These are phyloP conservation scores for Fusarium decemcellulare DNA, from an alignment of 2,329 filamentous ascomycete species.

Conservation along the genomic window DNA sequence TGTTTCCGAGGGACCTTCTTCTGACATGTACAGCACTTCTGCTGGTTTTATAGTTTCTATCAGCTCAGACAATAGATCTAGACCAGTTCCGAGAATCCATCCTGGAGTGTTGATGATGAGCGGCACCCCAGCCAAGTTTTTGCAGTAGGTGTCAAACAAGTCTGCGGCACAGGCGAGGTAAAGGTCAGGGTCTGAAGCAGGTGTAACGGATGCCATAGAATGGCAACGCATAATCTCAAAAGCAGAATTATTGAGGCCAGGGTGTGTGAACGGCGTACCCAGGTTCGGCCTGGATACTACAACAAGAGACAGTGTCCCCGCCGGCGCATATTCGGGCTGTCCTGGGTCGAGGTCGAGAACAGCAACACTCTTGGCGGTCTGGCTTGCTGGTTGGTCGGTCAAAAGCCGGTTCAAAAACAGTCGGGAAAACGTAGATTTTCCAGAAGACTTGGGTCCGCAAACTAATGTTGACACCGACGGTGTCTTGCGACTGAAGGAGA, in stretches of 20 bases:
- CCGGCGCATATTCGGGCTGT: constrained; percentile 81
- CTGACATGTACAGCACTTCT: constrained; percentile 78
- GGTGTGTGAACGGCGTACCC: constrained; percentile 77
- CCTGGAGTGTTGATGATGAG: constrained; percentile 82
- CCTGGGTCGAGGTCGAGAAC: constrained; percentile 84
- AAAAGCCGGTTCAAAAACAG: constrained; percentile 77
- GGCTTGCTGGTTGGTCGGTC: constrained; percentile 53
- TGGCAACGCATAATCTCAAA: constrained; percentile 71
- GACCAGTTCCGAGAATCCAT: constrained; percentile 79
- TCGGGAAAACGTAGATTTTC: constrained; percentile 82
- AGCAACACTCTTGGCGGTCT: constrained; percentile 55
- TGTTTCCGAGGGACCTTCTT: constrained; percentile 71
- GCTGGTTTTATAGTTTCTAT: constrained; percentile 68
- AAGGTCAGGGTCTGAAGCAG: constrained; percentile 76
- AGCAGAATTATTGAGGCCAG: constrained; percentile 51
- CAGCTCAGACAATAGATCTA: constrained; percentile 74
- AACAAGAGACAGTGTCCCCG: constrained; percentile 78
- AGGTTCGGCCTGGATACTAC: constrained; percentile 73
- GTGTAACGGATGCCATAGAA: constrained; percentile 74
- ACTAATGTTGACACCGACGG: constrained; percentile 66
- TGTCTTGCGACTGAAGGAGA: constrained; percentile 49
- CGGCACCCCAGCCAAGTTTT: constrained; percentile 61
- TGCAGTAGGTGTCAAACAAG: constrained; percentile 71
- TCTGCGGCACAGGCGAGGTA: constrained; percentile 76
- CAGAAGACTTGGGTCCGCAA: constrained; percentile 79